Conservation (phyloP, 2,329 filamentous ascomycete species). For the Zymoseptoria ardabiliae region DNA sequence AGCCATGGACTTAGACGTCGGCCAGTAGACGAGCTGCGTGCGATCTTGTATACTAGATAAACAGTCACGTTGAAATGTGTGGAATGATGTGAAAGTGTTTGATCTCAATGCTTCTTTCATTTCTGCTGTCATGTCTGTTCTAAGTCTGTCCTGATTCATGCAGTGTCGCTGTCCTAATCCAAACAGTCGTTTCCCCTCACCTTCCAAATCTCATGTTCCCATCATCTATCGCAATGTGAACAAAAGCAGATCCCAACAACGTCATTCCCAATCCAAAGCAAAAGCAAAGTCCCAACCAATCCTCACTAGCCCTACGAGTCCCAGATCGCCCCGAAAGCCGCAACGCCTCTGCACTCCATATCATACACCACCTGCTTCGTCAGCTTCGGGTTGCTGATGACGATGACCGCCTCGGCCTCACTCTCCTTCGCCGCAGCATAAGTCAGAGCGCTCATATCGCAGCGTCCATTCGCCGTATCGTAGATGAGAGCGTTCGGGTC, state of each 20-base stretch:
- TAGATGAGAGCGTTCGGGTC: conserved; percentile 60
- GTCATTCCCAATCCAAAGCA: neutral
- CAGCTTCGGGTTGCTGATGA: conserved; percentile 63
- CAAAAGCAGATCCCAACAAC: neutral
- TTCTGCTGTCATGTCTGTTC: neutral
- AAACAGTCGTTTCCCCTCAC: neutral
- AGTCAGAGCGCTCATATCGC: conserved; percentile 53
- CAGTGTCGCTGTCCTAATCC: neutral
- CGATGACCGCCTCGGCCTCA: conserved; percentile 60
- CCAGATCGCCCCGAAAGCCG: conserved; percentile 67
- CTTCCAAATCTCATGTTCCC: neutral
- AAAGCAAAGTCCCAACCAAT: neutral
- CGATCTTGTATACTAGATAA: neutral
- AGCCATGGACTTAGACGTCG: neutral
- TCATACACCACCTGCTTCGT: conserved; percentile 63
- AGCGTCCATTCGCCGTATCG: conserved; percentile 55
- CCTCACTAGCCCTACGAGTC: conserved; percentile 41
- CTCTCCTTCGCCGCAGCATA: conserved; percentile 44
- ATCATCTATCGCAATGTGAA: neutral
- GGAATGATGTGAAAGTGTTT: neutral
- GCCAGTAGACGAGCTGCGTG: neutral
- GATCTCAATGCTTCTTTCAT: neutral
- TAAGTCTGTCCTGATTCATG: neutral
- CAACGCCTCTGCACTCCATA: conserved; percentile 57
- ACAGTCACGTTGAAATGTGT: neutral